Evolutionary conservation across 768 basidiomycete species (phyloP).

Genomic region (Artomyces pyxidatus): DNA sequence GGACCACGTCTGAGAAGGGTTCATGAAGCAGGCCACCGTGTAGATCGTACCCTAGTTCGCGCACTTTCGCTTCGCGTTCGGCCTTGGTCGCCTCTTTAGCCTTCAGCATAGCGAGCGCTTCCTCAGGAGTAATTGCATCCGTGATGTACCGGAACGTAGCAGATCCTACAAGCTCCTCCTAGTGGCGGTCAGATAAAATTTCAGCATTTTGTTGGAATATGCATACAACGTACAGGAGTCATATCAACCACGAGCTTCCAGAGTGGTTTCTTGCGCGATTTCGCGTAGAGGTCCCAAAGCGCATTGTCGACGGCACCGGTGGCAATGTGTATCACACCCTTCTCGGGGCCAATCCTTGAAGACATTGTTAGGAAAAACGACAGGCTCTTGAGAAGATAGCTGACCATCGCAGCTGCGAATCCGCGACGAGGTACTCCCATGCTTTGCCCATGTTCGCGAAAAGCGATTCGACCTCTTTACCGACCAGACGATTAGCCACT

Average conservation of each 20-base stretch:
- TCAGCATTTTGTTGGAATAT: background rate
- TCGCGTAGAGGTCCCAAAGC: constrained; percentile 89
- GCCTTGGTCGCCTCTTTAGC: constrained; percentile 69
- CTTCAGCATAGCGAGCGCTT: constrained; percentile 78
- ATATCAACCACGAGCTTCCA: constrained; percentile 95
- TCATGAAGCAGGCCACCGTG: background rate
- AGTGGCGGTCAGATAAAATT: background rate
- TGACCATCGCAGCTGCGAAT: constrained; percentile 87
- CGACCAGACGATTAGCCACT: constrained; percentile 75
- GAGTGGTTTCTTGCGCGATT: constrained; percentile 71
- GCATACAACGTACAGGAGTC: constrained; percentile 45
- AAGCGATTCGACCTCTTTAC: constrained; percentile 71
- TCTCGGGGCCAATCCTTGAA: constrained; percentile 83
- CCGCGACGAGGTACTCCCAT: constrained; percentile 81
- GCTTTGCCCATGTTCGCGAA: constrained; percentile 88
- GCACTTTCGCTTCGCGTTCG: constrained; percentile 70
- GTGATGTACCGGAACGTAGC: constrained; percentile 86
- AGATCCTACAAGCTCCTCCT: constrained; percentile 75
- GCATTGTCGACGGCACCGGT: constrained; percentile 87
- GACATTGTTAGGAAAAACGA: background rate
- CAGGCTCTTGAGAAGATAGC: constrained; percentile 17
- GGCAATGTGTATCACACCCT: constrained; percentile 91
- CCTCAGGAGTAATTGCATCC: constrained; percentile 86
- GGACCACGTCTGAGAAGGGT: background rate
- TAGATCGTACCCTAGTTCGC: constrained; percentile 46